Evolutionary conservation across 2,329 filamentous ascomycete species (phyloP).

Genomic region (Colletotrichum euphorbiae): DNA sequence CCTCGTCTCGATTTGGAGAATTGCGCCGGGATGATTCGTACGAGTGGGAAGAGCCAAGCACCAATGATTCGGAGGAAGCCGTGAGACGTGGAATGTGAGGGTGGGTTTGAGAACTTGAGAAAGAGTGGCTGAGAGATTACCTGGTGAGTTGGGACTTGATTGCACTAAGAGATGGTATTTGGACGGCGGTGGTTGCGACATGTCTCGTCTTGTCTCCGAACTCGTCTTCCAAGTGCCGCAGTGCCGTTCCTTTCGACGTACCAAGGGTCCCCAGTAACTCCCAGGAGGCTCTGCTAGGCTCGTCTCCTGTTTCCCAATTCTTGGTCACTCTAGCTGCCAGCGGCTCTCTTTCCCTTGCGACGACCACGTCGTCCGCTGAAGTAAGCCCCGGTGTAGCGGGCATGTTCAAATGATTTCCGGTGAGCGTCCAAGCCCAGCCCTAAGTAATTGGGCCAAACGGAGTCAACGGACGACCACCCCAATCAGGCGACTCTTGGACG

Average conservation of each 20-base stretch:
- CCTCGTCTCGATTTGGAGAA: not conserved
- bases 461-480: slow-evolving; percentile 32
- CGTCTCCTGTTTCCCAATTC: slow-evolving; percentile 12
- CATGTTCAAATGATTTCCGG: not conserved
- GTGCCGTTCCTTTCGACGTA: slow-evolving; percentile 3
- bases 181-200: slow-evolving; percentile 2
- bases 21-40: slow-evolving; percentile 9
- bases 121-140: too few species aligned
- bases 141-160: not conserved
- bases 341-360: not conserved
- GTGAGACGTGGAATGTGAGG: not conserved
- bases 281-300: slow-evolving; percentile 1
- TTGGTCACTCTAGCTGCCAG: not conserved
- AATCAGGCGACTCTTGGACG: slow-evolving; percentile 37
- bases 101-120: too few species aligned
- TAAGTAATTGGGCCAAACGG: slow-evolving; percentile 28
- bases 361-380: slow-evolving; percentile 20
- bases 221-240: slow-evolving; percentile 2
- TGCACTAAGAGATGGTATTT: not conserved
- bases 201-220: slow-evolving; percentile 6
- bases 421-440: slow-evolving; percentile 28
- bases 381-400: slow-evolving; percentile 17
- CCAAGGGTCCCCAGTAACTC: not conserved
- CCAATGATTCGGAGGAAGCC: slow-evolving; percentile 9
- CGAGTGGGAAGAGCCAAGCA: not conserved